Base-by-base conservation (phyloP, 2,329 filamentous ascomycete species). In the Pestalotiopsis sp. region DNA sequence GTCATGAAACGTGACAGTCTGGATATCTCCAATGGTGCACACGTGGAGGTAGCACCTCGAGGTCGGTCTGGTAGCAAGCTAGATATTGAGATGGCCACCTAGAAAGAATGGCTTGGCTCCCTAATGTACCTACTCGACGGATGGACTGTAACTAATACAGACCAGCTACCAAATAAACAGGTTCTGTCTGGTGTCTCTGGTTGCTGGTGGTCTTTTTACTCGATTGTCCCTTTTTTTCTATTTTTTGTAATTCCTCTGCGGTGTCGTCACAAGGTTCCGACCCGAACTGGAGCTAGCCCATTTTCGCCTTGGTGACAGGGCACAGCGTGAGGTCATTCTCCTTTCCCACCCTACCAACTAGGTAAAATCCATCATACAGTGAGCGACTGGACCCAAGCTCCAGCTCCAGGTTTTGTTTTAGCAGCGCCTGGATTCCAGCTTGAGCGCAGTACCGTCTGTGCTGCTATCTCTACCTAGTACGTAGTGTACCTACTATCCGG, bases 211-310 rank as follows among this genome's bases (percentile, higher is more conserved):
- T 52, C 17, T 20, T n/a, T 52, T 31, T 7, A 7, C 7, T 31
- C 27, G 27, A 31, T 31, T 31, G 5, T 31, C 27, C 27, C 27
- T 31, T 36, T 52, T n/a, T 52, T 52, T 20, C 23, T 49, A 12
- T 52, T 7, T 52, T 52, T 52, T 20, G 20, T 9, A 9, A n/a
- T 57, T 23, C 20, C 60, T 27, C 60, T 45, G 20, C 56, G 58
- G 64, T 66, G 64, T 66, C 64, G 64, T 66, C 64, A 66, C 64
- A 66, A 66, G 64, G 27, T 45, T 45, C 38, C 61, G 36, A 45
- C 39, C 61, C 61, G 20, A 38, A 45, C 38, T 5, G n/a, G 41
- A 59, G 64, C 36, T 59, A 60, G 31, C 20, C 38, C 56, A 60
- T 41, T 45, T 60, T 25, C 31, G 36, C 39, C 39, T 13, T 64